phyloP scores from a whole-genome alignment of 1,284 basidiomycete genomes.

The Malassezia yamatoensis region DNA sequence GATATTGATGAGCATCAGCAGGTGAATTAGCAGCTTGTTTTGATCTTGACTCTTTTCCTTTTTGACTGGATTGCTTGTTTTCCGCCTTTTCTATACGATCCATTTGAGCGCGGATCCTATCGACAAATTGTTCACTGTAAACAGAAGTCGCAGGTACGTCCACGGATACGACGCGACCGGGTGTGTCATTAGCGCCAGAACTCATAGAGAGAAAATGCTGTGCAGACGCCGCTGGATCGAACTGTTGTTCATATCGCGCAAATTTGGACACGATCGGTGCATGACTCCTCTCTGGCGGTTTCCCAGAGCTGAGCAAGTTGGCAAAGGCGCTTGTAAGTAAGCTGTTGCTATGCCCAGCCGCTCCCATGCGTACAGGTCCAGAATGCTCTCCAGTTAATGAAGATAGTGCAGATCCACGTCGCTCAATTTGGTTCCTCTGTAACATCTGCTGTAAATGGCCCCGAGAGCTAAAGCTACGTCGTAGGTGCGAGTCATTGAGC shows the following conservation, averaged over 20 bases:
- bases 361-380: neutral
- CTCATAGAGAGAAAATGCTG: neutral
- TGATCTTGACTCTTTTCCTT: too few relatives aligned
- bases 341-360: neutral
- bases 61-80: too few relatives aligned
- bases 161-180: slow-evolving; percentile 10
- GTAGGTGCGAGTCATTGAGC: neutral
- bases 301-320: neutral
- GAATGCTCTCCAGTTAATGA: neutral
- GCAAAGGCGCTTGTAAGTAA: slow-evolving; percentile 1
- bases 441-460: slow-evolving; percentile 3
- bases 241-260: slow-evolving; percentile 9
- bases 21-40: neutral
- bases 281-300: neutral
- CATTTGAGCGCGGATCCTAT: slow-evolving; percentile 4
- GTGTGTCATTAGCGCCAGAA: neutral
- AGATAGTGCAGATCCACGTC: neutral
- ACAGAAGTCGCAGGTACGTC: slow-evolving; percentile 12
- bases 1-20: slow-evolving; percentile 3
- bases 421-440: neutral
- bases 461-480: slow-evolving; percentile 1
- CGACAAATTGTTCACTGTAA: slow-evolving; percentile 7
- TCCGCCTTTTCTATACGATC: neutral
- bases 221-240: slow-evolving; percentile 1
- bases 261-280: slow-evolving; percentile 19